Percentiles rank a stretch among this genome's conserved stretches.
Conservation (phyloP, 768 basidiomycete genomes). For the Dioszegia hungarica region DNA sequence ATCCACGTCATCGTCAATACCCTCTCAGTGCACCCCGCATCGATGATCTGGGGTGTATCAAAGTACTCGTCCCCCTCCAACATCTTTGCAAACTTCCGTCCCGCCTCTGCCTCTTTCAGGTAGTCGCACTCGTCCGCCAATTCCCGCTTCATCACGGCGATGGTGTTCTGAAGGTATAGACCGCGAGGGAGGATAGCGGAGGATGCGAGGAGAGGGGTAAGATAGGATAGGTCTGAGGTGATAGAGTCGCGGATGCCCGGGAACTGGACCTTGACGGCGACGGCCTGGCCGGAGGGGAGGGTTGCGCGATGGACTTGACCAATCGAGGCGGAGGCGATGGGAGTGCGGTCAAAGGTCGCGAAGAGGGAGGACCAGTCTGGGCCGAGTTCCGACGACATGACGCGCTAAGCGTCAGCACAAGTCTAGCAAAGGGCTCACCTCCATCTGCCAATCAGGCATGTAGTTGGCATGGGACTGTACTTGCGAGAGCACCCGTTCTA, state of each 20-base stretch:
- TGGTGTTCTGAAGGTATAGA: conserved; percentile 80
- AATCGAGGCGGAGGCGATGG: conserved; percentile 93
- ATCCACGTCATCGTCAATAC: conserved; percentile 89
- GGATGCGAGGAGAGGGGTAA: conserved; percentile 73
- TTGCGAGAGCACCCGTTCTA: conserved; percentile 79
- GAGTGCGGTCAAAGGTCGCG: conserved; percentile 69
- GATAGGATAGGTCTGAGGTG: conserved; percentile 76
- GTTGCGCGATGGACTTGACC: conserved; percentile 86
- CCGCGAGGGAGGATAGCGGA: conserved; percentile 79
- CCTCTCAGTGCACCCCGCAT: conserved; percentile 70
- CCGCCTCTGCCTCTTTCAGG: conserved; percentile 68
- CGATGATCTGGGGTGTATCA: conserved; percentile 74
- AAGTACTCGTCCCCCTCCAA: conserved; percentile 59
- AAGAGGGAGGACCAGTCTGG: conserved; percentile 69
- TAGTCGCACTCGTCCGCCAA: conserved; percentile 92
- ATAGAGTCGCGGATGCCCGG: conserved; percentile 86
- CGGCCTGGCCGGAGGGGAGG: conserved; percentile 52
- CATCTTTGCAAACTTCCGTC: conserved; percentile 56
- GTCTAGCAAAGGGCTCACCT: conserved; percentile 54
- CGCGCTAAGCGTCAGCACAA: conserved; percentile 53
- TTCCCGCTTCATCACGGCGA: conserved; percentile 82
- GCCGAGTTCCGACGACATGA: conserved; percentile 70
- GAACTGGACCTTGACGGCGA: conserved; percentile 82
- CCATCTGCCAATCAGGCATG: conserved; percentile 99
- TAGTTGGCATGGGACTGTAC: conserved; percentile 96